Base-by-base conservation (phyloP, 139 green algal species). In the Closterium sp. region DNA sequence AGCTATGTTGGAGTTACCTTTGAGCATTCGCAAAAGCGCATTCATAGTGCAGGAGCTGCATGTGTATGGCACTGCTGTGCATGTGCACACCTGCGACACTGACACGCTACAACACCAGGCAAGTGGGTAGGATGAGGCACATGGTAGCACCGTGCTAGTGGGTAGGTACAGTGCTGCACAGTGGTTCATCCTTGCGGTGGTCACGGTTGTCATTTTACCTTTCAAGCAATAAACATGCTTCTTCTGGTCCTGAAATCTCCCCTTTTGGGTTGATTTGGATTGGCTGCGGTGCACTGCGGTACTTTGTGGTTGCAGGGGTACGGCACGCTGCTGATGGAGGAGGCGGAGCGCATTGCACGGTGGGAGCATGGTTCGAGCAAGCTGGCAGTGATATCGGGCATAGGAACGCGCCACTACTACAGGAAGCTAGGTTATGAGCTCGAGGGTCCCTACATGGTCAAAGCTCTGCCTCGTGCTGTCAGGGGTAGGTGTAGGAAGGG, bases 321-420 rank as follows among this genome's bases (percentile, higher is more conserved):
- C 92, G 98, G 98, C 73, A 97, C 96, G 11, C 93, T 99, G 94
- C 94, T 99, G 70, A 99, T 99, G 98, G 94, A 96, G 10, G 97
- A 97, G 89, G 98, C 98, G 7, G 98, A 99, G 95, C 93, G 96
- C 88, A 99, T 99, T 79, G 97, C 98, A 2, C 30, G 88, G 22
- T 50, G 89, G 0, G 98, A 99, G 96, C 98, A 99, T 95, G 93
- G 97, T 50, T 97, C 95, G 31, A 95, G 31, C 17, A 98, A 98
- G 93, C 79, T 99, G 24, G 98, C 97, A 0, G 98, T 99, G 85
- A 99, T 99, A 92, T 98, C 96, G n/a, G 98, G 98, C 1, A 97
- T 99, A 90, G 98, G 98, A 89, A 99, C 98, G 11, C 96, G 98
- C 38, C 97, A 99, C 95, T 99, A 99, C 96, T 99, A 99, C 93